These are phyloP conservation scores for Rutstroemia sp. DNA, from an alignment of 2,329 filamentous ascomycete genomes.

Conservation along the genomic window DNA sequence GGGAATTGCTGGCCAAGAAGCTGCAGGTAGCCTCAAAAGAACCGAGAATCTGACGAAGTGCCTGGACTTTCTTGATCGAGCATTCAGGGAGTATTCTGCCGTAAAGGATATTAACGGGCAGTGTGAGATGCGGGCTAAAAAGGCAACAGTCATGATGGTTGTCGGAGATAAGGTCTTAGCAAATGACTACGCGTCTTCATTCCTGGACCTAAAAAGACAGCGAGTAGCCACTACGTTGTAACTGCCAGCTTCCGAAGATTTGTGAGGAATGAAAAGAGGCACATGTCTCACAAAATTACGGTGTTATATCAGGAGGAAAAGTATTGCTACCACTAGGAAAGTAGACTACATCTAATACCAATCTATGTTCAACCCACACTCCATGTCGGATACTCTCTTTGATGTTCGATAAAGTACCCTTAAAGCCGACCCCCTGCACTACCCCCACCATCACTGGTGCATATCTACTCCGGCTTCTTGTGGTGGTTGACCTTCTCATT, in stretches of 20 bases:
- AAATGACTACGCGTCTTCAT: conserved; percentile 49
- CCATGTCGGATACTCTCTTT: not conserved
- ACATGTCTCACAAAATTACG: not conserved
- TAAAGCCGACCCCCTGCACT: not conserved
- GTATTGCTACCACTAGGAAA: conserved; percentile 6
- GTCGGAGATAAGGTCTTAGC: conserved; percentile 46
- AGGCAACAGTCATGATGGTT: conserved; percentile 54
- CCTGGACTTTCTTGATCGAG: conserved; percentile 24
- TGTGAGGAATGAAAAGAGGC: not conserved
- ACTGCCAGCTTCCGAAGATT: no score
- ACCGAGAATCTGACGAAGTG: conserved; percentile 41
- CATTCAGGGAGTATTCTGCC: conserved; percentile 43
- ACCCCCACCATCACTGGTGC: not conserved
- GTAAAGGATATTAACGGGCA: conserved; percentile 52
- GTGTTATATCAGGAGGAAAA: not conserved
- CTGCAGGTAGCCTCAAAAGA: conserved; percentile 30
- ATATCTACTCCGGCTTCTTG: conserved; percentile 42
- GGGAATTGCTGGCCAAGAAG: conserved; percentile 48
- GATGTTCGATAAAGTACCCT: not conserved
- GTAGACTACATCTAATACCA: conserved; percentile 9
- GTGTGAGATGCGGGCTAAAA: conserved; percentile 59
- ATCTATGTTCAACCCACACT: conserved; percentile 5
- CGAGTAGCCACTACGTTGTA: conserved; percentile 17
- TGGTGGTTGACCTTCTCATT: conserved; percentile 94
- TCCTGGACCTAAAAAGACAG: conserved; percentile 41